These are phyloP conservation scores for Cladosporium sp. DNA, from an alignment of 2,329 filamentous ascomycete species.

Conservation along the genomic window DNA sequence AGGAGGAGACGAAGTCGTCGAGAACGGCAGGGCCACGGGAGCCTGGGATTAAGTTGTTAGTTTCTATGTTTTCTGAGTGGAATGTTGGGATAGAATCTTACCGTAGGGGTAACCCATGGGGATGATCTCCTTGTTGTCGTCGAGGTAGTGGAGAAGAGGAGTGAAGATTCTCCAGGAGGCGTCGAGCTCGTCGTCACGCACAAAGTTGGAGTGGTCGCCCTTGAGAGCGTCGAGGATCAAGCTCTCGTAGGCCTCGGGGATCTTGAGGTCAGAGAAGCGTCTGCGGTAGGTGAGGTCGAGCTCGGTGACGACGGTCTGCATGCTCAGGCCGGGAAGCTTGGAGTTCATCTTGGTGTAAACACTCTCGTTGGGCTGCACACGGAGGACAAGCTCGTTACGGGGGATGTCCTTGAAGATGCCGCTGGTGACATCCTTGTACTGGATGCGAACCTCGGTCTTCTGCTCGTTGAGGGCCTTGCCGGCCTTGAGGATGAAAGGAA, in stretches of 20 bases:
- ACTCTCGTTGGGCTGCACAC: constrained; percentile 98
- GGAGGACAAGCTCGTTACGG: constrained; percentile 97
- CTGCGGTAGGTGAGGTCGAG: constrained; percentile 96
- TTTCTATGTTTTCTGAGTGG: background rate
- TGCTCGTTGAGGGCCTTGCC: constrained; percentile 98
- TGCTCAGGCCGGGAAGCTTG: constrained; percentile 94
- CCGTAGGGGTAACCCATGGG: constrained; percentile 99
- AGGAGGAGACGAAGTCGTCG: constrained; percentile 96
- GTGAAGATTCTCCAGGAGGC: constrained; percentile 99
- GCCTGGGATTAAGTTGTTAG: constrained; percentile 51
- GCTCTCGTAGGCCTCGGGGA: constrained; percentile 97
- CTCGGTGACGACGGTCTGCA: constrained; percentile 98
- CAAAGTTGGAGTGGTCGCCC: constrained; percentile 99
- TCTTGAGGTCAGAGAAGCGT: constrained; percentile 98
- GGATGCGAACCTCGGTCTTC: constrained; percentile 98
- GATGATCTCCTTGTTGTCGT: constrained; percentile 98
- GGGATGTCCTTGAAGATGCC: constrained; percentile 99
- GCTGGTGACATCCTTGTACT: constrained; percentile 98
- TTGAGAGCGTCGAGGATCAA: constrained; percentile 96
- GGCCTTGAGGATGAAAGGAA: constrained; percentile 98
- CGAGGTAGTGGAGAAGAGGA: constrained; percentile 93
- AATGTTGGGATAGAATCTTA: constrained; percentile 46
- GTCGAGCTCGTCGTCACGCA: constrained; percentile 92
- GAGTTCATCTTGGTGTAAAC: constrained; percentile 99
- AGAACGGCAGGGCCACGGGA: constrained; percentile 94